A percentile compares a stretch with the other conserved stretches of the same genome.
These are phyloP conservation scores for Ganoderma leucocontextum DNA, from an alignment of 1,284 basidiomycete species.

Conservation along the genomic window DNA sequence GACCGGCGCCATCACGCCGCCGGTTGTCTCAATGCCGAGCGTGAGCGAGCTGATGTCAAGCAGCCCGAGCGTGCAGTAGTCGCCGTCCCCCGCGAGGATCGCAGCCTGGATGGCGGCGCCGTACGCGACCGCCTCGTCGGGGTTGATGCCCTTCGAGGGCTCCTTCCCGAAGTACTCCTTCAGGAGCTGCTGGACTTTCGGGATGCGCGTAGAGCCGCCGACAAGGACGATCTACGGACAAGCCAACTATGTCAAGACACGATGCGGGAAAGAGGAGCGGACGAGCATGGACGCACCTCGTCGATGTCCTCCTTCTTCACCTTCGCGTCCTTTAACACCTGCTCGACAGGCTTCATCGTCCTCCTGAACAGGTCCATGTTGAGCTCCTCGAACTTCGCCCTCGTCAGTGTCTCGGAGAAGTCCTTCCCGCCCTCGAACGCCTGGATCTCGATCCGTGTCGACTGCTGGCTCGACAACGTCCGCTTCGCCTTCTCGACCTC, in stretches of 20 bases:
- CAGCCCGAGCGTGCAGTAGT: slow-evolving; percentile 85
- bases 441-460: slow-evolving; percentile 78
- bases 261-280: not conserved
- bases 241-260: not conserved
- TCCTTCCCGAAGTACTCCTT: slow-evolving; percentile 95
- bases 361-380: slow-evolving; percentile 99
- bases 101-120: slow-evolving; percentile 84
- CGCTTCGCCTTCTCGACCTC: slow-evolving; percentile 99
- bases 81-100: slow-evolving; percentile 90
- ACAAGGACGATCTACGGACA: slow-evolving; percentile 76
- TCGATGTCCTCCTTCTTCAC: slow-evolving; percentile 97
- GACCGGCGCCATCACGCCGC: slow-evolving; percentile 97
- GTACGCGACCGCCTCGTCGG: slow-evolving; percentile 78
- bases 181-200: slow-evolving; percentile 96
- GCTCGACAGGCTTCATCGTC: slow-evolving; percentile 99
- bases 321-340: slow-evolving; percentile 96
- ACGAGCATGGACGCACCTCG: slow-evolving; percentile 50
- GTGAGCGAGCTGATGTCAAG: slow-evolving; percentile 96
- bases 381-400: slow-evolving; percentile 98
- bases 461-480: slow-evolving; percentile 84
- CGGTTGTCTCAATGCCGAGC: slow-evolving; percentile 97
- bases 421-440: slow-evolving; percentile 95
- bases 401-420: slow-evolving; percentile 95
- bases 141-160: slow-evolving; percentile 92
- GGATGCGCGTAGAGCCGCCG: slow-evolving; percentile 98